A percentile compares a stretch with the other conserved stretches of the same genome.
These are phyloP conservation scores for Solanum okadae DNA, from an alignment of 257 asterid genomes.

Conservation along the genomic window DNA sequence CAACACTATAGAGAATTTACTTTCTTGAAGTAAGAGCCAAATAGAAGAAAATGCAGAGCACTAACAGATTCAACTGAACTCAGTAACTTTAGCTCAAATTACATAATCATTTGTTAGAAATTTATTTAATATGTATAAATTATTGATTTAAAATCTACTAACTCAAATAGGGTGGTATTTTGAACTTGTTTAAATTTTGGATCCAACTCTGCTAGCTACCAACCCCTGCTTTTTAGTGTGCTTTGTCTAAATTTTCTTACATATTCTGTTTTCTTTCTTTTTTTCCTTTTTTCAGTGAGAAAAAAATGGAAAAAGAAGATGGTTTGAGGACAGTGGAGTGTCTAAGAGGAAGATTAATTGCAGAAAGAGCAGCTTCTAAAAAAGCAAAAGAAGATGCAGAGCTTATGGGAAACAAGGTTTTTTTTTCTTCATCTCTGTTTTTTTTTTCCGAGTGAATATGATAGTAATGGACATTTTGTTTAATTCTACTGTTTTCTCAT, in stretches of 20 bases:
- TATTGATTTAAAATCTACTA: neutral
- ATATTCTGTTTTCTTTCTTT: neutral
- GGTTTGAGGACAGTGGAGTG: slow-evolving; percentile 62
- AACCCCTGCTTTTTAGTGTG: neutral
- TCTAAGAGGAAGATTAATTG: slow-evolving; percentile 81
- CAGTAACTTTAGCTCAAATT: neutral
- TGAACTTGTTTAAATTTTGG: neutral
- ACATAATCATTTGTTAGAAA: neutral
- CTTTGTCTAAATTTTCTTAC: neutral
- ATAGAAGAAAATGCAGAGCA: neutral
- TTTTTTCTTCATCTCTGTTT: neutral
- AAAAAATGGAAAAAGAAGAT: slow-evolving; percentile 40
- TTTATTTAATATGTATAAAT: neutral
- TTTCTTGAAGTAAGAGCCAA: neutral
- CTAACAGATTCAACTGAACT: accelerated
- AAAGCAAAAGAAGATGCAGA: slow-evolving; percentile 55
- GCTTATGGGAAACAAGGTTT: slow-evolving; percentile 47
- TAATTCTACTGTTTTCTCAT: neutral
- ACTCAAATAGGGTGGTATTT: neutral
- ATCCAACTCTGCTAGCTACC: neutral
- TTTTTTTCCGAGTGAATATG: neutral
- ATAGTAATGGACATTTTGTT: neutral
- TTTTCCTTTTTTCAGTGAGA: slow-evolving; percentile 1
- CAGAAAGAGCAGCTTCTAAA: slow-evolving; percentile 74
- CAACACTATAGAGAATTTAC: neutral